A percentile compares a stretch with the other conserved stretches of the same genome.
Evolutionary conservation across 352 stramenopile species (phyloP).

Genomic region (Globisporangium heterothallicum): DNA sequence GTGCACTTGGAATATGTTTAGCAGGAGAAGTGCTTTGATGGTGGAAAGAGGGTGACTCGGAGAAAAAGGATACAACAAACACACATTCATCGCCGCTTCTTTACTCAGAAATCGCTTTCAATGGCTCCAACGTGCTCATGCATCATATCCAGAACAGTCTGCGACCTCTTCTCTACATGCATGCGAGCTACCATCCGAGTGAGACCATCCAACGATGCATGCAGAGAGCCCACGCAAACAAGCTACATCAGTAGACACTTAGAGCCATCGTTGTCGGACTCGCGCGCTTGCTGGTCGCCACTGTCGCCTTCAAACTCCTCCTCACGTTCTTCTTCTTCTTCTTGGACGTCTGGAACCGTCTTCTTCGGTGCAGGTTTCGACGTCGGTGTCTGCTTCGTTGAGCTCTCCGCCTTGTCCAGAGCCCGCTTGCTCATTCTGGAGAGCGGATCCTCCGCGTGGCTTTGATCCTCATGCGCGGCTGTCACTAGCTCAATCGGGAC

Average conservation of each 20-base stretch:
- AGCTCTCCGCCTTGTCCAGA: constrained; percentile 84
- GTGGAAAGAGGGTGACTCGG: too few relatives aligned
- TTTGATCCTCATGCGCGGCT: constrained; percentile 30
- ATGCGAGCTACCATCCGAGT: too few relatives aligned
- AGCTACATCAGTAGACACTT: not conserved
- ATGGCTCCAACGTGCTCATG: too few relatives aligned
- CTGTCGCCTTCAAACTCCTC: not conserved
- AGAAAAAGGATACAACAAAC: too few relatives aligned
- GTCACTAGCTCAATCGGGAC: constrained; percentile 56
- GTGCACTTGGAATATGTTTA: too few relatives aligned
- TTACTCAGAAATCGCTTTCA: too few relatives aligned
- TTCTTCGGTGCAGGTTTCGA: not conserved
- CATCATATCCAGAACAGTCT: too few relatives aligned
- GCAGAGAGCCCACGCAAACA: too few relatives aligned
- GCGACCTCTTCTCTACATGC: too few relatives aligned
- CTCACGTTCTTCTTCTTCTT: not conserved
- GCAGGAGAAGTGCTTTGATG: too few relatives aligned
- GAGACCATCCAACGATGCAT: too few relatives aligned
- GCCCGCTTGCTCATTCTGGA: constrained; percentile 41
- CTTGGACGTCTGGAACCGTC: not conserved
- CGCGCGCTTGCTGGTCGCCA: not conserved
- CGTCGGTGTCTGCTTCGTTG: constrained; percentile 30
- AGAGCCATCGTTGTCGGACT: not conserved
- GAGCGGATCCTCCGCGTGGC: not conserved
- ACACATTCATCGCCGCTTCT: too few relatives aligned